Base-by-base conservation (phyloP, 2,329 filamentous ascomycete species). In the Boeremia exigua region DNA sequence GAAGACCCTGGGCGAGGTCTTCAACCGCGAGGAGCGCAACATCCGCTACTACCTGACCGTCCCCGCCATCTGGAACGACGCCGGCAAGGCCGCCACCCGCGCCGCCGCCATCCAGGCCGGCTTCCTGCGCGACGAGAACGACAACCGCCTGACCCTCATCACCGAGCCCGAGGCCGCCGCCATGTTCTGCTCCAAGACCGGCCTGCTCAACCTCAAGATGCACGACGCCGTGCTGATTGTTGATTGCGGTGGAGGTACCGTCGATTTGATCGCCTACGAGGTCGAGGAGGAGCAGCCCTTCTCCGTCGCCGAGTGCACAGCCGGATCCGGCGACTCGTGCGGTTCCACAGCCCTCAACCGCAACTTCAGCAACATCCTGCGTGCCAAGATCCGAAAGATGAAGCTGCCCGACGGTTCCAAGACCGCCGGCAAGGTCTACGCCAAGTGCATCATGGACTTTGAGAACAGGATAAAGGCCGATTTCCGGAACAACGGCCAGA, bases 361-460 rank as follows among this genome's bases (percentile, higher is more conserved):
- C 58, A 98, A 98, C 77, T 99, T 98, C 74, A 96, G 92, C 80
- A 98, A 98, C 79, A 97, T 99, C 65, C 82, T 98, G 46, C 89
- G 95, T 49, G 96, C 94, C 59, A 98, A 98, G 83, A 98, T 99
- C 69, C 86, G 94, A 66, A 98, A 98, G 83, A 98, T 98, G 95
- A 98, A 98, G 80, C 83, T 99, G 40, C 93, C 95, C 1, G 94
- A 98, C 72, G 94, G 93, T 42, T 97, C 94, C 66, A 96, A 94
- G 80, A 98, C 92, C 2, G 94, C 95, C n/a, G 94, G 94, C 38
- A 92, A 94, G 77, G 95, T 99, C 50, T 98, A 98, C 77, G 94
- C 94, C 65, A 98, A 98, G 81, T 98, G 94, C 77, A 98, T 99
- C 78, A 98, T 98, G 94, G 95, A 99, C 79, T 99, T 99, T 71